These are phyloP conservation scores for Solanum boliviense DNA, from an alignment of 257 asterid species.

Conservation along the genomic window DNA sequence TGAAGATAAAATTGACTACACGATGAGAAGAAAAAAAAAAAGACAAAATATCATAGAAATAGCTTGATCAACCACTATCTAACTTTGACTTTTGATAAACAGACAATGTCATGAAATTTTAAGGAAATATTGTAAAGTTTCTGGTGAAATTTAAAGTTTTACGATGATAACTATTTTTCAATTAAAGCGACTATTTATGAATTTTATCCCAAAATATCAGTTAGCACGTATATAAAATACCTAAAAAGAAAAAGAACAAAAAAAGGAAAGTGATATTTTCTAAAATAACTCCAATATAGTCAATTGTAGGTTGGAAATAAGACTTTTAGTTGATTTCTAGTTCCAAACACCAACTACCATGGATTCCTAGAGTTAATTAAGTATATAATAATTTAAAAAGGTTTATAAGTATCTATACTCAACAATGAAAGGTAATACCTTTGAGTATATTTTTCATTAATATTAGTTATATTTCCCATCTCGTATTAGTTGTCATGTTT, in stretches of 20 bases:
- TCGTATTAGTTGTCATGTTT: background rate
- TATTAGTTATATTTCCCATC: background rate
- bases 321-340: background rate
- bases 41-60: too few species aligned
- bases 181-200: too few species aligned
- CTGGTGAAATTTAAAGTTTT: too few species aligned
- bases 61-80: background rate
- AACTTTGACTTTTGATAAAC: background rate
- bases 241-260: background rate
- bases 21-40: too few species aligned
- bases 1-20: too few species aligned
- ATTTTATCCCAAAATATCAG: too few species aligned
- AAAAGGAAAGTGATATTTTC: background rate
- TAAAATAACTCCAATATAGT: background rate
- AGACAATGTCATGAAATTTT: background rate
- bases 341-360: background rate
- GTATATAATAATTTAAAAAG: background rate
- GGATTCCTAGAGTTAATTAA: background rate
- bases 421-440: background rate
- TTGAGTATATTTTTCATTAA: background rate
- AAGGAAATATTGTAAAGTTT: too few species aligned
- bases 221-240: background rate
- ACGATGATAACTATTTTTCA: too few species aligned
- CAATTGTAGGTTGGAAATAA: background rate
- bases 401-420: background rate